Evolutionary conservation across 2,329 filamentous ascomycete genomes (phyloP).

Genomic region (Colletotrichum siamense): DNA sequence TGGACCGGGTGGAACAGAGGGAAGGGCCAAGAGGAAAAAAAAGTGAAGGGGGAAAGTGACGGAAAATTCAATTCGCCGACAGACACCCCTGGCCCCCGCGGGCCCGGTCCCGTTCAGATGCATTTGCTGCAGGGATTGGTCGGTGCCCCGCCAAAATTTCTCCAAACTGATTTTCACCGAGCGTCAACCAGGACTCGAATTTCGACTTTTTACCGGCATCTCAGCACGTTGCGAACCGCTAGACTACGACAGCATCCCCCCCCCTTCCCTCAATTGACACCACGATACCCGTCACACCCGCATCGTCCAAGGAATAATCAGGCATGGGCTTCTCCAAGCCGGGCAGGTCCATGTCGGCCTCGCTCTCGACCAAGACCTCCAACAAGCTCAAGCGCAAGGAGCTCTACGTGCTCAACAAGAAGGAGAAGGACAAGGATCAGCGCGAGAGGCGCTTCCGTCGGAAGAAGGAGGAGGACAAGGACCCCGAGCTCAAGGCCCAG

Average conservation of each 20-base stretch:
- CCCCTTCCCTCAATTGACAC: background rate
- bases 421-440: slow-evolving; percentile 73
- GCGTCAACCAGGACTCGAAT: background rate
- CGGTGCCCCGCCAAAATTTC: slow-evolving; percentile 25
- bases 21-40: background rate
- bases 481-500: slow-evolving; percentile 76
- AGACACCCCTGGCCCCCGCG: background rate
- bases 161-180: slow-evolving; percentile 13
- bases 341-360: slow-evolving; percentile 28
- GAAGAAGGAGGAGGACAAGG: slow-evolving; percentile 84
- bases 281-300: background rate
- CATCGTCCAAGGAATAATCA: accelerated
- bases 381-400: slow-evolving; percentile 85
- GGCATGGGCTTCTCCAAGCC: slow-evolving; percentile 23
- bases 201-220: background rate
- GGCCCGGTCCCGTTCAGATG: background rate
- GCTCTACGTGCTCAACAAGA: slow-evolving; percentile 82
- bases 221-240: background rate
- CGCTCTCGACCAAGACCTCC: slow-evolving; percentile 53
- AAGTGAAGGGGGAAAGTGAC: background rate
- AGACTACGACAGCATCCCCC: too few relatives aligned
- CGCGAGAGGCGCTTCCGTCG: slow-evolving; percentile 79
- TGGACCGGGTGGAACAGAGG: background rate
- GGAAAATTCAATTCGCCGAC: slow-evolving; percentile 20
- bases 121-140: slow-evolving; percentile 20